Evolutionary conservation across 306 rosid genomes (phyloP), one percentile per base, ranked within the genome.

Genomic region (Clitoria ternatea): DNA sequence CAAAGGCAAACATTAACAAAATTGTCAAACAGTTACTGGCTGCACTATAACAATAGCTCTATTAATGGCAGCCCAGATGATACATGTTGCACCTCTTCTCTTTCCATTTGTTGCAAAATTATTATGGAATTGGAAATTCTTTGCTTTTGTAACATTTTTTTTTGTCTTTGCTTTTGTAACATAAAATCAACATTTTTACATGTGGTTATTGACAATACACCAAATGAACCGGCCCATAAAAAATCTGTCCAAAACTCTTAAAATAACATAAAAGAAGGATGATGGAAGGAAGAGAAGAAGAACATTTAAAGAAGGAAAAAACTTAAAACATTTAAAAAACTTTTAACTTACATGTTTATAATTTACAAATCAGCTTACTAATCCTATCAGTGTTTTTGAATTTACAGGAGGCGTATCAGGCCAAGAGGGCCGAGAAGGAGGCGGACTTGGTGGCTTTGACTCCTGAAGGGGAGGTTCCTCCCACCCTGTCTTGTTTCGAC

Each of bases 221-320:
- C 18, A 56, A 63, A 74, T 61, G 57, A 63, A 29, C 72, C 64
- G 60, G 61, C 56, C 40, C 45, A 39, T 30, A 1, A 70, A 54
- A 70, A 69, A 35, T 24, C 37, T 61, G 26, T 77, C 70, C 53
- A 82, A 68, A 68, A 68, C 61, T 81, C 61, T 19, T 68, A 54
- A 8, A 36, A 70, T 33, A 62, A n/a, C n/a, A n/a, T n/a, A n/a
- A n/a, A n/a, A n/a, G n/a, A n/a, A n/a, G n/a, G n/a, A n/a, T n/a
- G n/a, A n/a, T n/a, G n/a, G n/a, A n/a, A n/a, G 50, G 57, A 17
- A 33, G 27, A 61, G 54, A 1, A 22, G 12, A 53, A 44, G 30
- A 76, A 29, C 61, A 55, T 14, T 9, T 17, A 29, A 50, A 14
- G 20, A 55, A 56, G 10, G n/a, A 15, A 69, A 62, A 36, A 19